Evolutionary conservation across 169 alveolate genomes (phyloP).

Genomic region (Babesia ovis): DNA sequence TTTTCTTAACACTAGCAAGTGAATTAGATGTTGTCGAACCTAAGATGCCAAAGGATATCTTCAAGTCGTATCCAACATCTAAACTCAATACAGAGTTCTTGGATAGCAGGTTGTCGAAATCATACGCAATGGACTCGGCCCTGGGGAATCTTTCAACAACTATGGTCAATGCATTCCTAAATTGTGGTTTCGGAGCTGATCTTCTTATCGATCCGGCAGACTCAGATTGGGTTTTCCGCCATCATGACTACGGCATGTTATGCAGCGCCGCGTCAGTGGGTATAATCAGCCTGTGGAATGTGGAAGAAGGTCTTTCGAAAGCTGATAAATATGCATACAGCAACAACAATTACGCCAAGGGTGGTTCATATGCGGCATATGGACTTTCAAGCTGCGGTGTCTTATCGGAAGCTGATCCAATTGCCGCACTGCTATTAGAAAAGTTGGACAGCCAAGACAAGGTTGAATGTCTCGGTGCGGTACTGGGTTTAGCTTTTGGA

Average conservation of each 20-base stretch:
- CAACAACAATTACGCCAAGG: constrained; percentile 90
- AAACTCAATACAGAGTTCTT: constrained; percentile 16
- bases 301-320: constrained; percentile 94
- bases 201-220: constrained; percentile 84
- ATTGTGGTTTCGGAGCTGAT: constrained; percentile 96
- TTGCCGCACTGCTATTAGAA: constrained; percentile 92
- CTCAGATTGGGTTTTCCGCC: constrained; percentile 91
- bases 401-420: constrained; percentile 93
- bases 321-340: constrained; percentile 92
- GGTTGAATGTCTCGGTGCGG: constrained; percentile 89
- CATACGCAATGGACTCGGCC: constrained; percentile 87
- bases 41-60: constrained; percentile 92
- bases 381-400: constrained; percentile 93
- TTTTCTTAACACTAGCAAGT: constrained; percentile 87
- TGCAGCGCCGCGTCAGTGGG: constrained; percentile 97
- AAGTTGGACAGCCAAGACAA: constrained; percentile 83
- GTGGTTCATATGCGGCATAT: constrained; percentile 94
- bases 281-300: constrained; percentile 94
- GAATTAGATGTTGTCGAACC: constrained; percentile 95
- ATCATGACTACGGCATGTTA: constrained; percentile 92
- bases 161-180: constrained; percentile 97
- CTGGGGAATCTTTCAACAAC: constrained; percentile 95
- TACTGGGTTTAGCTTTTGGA: constrained; percentile 95
- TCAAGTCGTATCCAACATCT: constrained; percentile 75
- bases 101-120: constrained; percentile 82